Conservation (phyloP, 2,329 filamentous ascomycete species). For the Orbilia quercus region DNA sequence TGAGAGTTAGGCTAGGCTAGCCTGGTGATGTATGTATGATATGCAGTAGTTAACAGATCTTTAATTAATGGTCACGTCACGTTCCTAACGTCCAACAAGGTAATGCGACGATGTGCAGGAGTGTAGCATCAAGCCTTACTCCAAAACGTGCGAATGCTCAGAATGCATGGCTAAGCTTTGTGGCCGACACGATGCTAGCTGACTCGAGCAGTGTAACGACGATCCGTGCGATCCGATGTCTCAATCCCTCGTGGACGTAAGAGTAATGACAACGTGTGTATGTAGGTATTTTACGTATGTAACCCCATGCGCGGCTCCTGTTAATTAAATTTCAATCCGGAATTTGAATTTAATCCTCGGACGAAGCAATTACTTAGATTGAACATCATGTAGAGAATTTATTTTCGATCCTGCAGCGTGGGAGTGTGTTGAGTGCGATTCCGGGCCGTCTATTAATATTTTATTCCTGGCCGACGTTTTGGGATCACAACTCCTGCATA, state of each 20-base stretch:
- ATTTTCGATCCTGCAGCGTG: background rate
- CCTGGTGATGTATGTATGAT: no score
- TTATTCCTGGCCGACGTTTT: constrained; percentile 39
- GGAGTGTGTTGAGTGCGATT: constrained; percentile 9
- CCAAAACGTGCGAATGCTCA: background rate
- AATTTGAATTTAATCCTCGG: background rate
- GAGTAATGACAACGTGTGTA: background rate
- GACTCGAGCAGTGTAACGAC: constrained; percentile 21
- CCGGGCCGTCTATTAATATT: constrained; percentile 41
- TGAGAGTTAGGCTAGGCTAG: background rate
- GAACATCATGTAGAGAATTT: no score
- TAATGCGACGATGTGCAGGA: constrained; percentile 2
- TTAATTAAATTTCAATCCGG: constrained; percentile 15
- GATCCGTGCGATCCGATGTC: constrained; percentile 34
- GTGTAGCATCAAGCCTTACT: background rate
- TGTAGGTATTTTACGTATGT: constrained; percentile 3
- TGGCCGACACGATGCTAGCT: constrained; percentile 1
- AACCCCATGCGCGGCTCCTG: constrained; percentile 34
- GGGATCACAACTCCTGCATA: constrained; percentile 42
- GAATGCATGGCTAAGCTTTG: no score
- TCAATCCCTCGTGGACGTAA: constrained; percentile 43
- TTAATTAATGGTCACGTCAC: no score
- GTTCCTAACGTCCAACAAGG: background rate
- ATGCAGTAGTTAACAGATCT: no score
- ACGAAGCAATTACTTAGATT: no score